Base-by-base conservation (phyloP, 192 early-diverging fungal species). In the Coemansia aciculifera region DNA sequence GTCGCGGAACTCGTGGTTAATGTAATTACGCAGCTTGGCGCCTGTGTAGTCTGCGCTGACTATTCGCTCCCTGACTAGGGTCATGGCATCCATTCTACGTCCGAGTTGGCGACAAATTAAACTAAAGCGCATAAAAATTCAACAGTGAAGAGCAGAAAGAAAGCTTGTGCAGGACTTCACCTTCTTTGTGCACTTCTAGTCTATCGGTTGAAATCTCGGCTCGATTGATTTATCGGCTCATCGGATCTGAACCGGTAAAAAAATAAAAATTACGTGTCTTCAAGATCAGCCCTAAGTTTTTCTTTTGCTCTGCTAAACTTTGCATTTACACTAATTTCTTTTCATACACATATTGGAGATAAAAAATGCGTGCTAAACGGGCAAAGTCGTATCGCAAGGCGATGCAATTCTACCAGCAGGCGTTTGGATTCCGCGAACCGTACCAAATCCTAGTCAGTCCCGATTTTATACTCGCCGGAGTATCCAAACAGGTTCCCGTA, bases 401-500 rank as follows among this genome's bases (percentile, higher is more conserved):
- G 54, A 96, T 98, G 91, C 79, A 85, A 66, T 79, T 93, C 39
- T 98, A 97, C 84, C 76, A 79, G 46, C 78, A 87, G 66, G 85
- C 86, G 6, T 97, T 93, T 84, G 90, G 91, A 0, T 97, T 98
- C 77, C 84, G 92, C 62, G 89, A 90, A 63, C 97, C 97, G n/a
- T 98, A 91, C 83, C 97, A 97, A 74, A 75, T 97, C 12, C 63
- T 86, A 87, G 90, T 96, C 12, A 91, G 95, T 65, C 90, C 90
- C 6, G 90, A 91, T 72, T 96, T 98, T 74, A 79, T 93, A 19
- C 77, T 90, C 39, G 86, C 88, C 19, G 89, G 86, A 10, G 72
- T 87, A 49, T 74, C 84, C 36, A 86, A 89, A 49, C 85, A 89
- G 36, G 74, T 91, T 24, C 83, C 92, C 63, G 69, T 93, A 34